A percentile compares a stretch with the other conserved stretches of the same genome.
phyloP scores from a whole-genome alignment of 139 green algal genomes.

The Pseudopediastrum boryanum region DNA sequence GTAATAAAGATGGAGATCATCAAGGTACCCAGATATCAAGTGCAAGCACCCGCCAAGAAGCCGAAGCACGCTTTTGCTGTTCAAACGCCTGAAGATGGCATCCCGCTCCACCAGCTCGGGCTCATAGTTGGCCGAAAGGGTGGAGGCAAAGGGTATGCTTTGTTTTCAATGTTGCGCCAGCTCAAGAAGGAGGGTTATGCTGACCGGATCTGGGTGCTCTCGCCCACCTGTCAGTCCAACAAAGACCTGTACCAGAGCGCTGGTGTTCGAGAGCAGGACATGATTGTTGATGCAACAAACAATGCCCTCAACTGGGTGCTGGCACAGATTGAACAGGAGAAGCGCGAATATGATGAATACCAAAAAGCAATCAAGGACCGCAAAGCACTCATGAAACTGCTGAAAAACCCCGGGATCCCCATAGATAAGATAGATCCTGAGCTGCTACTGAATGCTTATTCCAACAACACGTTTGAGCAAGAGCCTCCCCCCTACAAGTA shows the following conservation, averaged over 20 bases:
- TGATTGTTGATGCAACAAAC: background rate
- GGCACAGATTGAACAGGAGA: background rate
- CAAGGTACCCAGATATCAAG: slow-evolving; percentile 2
- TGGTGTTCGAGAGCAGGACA: background rate
- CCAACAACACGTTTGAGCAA: background rate
- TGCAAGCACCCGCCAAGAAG: background rate
- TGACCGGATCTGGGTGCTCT: slow-evolving; percentile 3
- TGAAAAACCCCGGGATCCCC: background rate
- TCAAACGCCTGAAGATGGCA: slow-evolving; percentile 2
- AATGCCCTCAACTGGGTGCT: background rate
- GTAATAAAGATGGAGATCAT: too few relatives aligned
- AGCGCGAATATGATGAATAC: background rate
- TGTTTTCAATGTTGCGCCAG: slow-evolving; percentile 1
- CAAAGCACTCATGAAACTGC: background rate
- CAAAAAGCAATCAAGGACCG: background rate
- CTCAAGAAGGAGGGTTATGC: background rate
- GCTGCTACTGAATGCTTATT: background rate
- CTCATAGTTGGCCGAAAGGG: slow-evolving; percentile 4
- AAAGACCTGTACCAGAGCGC: too few relatives aligned
- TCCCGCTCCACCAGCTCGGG: slow-evolving; percentile 2
- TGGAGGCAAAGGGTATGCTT: slow-evolving; percentile 2
- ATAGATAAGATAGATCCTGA: slow-evolving; percentile 4
- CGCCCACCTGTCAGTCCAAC: slow-evolving; percentile 3
- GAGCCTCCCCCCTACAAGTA: background rate
- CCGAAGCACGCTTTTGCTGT: slow-evolving; percentile 6